Base-by-base conservation (phyloP, 768 basidiomycete species). In the Solioccasus polychromus region DNA sequence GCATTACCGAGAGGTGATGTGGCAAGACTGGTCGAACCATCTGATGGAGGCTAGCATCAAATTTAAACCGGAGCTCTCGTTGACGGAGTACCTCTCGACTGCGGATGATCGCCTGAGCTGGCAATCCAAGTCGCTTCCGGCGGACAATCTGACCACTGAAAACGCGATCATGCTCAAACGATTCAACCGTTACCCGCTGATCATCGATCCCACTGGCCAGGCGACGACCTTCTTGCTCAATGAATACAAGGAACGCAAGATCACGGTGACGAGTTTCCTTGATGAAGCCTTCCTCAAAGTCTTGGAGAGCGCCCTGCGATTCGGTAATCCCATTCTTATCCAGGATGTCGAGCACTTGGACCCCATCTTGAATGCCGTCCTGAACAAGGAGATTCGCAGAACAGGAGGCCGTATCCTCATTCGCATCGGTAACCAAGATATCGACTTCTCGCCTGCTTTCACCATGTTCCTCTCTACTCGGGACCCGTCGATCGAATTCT, bases 111-210 rank as follows among this genome's bases (percentile, higher is more conserved):
- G 95, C 34, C 78, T 96, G 51, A 83, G 78, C 57, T 99, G 94
- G 96, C 92, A 95, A 67, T 88, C 92, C 24, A 93, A 92, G 60
- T 86, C 91, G 1, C 75, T 98, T n/a, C 96, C 96, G 1, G 84
- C 92, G 5, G 94, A 99, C 67, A 93, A 89, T 51, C 74, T 99
- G 35, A 97, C 92, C 54, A 92, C 90, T 1, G 96, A 98, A 71
- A 99, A 99, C 62, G 96, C 96, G n/a, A 93, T 98, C 68, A 98
- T 98, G 92, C 81, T 99, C 61, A 93, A 95, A 62, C 85, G 93
- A 39, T 97, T 93, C 79, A 91, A 92, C 59, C 89, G 96, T 17
- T 98, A 98, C 66, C 96, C 96, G 7, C 80, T 98, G 40, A 90
- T 99, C 47, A 92, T 99, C 58, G 96, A 99, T 63, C 96, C 96